phyloP scores from a whole-genome alignment of 148 eudicot species.

The Rhododendron henanense region DNA sequence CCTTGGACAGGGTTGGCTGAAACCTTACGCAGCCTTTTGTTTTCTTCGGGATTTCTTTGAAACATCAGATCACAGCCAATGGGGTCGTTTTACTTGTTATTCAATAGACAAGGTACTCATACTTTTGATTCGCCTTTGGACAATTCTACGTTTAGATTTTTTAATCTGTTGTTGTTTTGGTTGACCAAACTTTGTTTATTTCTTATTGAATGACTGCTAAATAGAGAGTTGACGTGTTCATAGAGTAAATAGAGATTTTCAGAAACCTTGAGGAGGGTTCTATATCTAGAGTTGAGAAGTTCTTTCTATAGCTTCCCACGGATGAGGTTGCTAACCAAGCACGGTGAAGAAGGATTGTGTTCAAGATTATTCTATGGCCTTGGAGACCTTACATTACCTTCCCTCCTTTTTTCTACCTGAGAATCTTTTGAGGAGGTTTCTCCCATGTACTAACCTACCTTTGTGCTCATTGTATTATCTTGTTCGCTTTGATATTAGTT shows the following conservation, averaged over 20 bases:
- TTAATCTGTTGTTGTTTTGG: neutral
- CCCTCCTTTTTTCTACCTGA: neutral
- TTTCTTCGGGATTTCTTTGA: constrained; percentile 93
- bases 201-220: neutral
- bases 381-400: neutral
- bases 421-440: neutral
- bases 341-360: neutral
- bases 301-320: neutral
- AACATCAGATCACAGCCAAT: constrained; percentile 93
- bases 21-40: constrained; percentile 94
- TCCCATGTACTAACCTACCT: neutral
- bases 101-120: constrained; percentile 63
- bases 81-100: constrained; percentile 84
- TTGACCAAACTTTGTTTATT: neutral
- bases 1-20: constrained; percentile 76
- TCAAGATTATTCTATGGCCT: neutral
- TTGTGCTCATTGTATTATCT: neutral
- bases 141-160: neutral
- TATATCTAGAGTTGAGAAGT: neutral
- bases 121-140: constrained; percentile 1
- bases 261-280: neutral
- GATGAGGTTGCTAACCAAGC: neutral
- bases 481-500: neutral
- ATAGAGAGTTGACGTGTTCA: neutral
- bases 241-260: neutral